phyloP scores from a whole-genome alignment of 345 rosid genomes.

The Carallia brachiata region DNA sequence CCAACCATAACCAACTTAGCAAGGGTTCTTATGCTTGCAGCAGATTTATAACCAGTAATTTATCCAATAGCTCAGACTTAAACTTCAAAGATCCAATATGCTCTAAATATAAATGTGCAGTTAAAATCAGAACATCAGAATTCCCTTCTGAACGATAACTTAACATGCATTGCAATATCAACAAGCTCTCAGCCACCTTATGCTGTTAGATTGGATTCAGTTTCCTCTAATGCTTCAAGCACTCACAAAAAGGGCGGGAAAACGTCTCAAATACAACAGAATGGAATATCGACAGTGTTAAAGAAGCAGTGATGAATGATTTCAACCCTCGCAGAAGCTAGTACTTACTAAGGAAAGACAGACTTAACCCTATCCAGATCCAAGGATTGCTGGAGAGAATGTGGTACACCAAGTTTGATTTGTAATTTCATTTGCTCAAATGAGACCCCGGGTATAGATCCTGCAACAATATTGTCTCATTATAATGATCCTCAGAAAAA shows the following conservation, averaged over 20 bases:
- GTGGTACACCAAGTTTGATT: conserved; percentile 89
- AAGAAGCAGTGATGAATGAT: not conserved
- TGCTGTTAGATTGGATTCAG: too few relatives aligned
- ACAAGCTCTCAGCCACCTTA: too few relatives aligned
- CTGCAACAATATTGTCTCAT: conserved; percentile 16
- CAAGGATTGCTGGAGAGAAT: conserved; percentile 62
- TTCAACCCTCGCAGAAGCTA: not conserved
- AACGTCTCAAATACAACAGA: not conserved
- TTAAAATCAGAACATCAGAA: too few relatives aligned
- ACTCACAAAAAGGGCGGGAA: not conserved
- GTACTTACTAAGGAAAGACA: conserved; percentile 87
- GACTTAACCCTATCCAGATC: conserved; percentile 69
- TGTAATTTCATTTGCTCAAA: conserved; percentile 81
- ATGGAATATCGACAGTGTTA: not conserved
- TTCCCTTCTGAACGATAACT: too few relatives aligned
- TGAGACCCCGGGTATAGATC: conserved; percentile 88
- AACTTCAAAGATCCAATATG: too few relatives aligned
- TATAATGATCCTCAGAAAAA: conserved; percentile 1
- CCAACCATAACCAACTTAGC: too few relatives aligned
- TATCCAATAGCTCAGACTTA: too few relatives aligned
- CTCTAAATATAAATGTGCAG: too few relatives aligned
- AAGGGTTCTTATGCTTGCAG: too few relatives aligned
- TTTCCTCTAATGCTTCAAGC: not conserved
- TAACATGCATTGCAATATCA: too few relatives aligned
- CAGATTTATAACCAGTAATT: too few relatives aligned